Evolutionary conservation across 345 rosid genomes (phyloP).

Genomic region (Corymbia maculata): DNA sequence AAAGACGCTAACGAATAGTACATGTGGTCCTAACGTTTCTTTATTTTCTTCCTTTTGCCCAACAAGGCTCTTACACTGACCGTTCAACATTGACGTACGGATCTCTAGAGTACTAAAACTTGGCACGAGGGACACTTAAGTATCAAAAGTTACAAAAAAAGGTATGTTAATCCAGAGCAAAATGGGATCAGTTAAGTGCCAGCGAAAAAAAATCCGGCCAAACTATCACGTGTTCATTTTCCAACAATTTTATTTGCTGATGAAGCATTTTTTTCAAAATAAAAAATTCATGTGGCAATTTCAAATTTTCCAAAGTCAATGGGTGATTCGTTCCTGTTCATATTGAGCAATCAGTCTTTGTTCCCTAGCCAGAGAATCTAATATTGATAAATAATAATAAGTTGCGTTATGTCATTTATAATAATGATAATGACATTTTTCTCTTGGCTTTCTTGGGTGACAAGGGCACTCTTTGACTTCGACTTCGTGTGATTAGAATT

Average conservation of each 20-base stretch:
- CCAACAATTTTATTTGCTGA: too few relatives aligned
- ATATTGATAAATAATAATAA: background rate
- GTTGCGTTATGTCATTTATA: background rate
- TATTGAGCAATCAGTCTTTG: background rate
- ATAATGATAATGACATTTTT: background rate
- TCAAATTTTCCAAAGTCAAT: background rate
- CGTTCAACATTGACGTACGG: background rate
- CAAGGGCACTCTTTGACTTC: background rate
- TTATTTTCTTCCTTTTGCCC: background rate
- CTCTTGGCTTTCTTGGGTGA: background rate
- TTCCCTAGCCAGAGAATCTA: background rate
- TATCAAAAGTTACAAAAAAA: too few relatives aligned
- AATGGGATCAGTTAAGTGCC: too few relatives aligned
- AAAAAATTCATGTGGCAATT: too few relatives aligned
- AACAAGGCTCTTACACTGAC: background rate
- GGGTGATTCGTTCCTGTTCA: background rate
- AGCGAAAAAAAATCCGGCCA: too few relatives aligned
- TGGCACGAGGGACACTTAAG: too few relatives aligned
- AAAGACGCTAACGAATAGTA: background rate
- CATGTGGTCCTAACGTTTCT: background rate
- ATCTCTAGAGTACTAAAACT: too few relatives aligned
- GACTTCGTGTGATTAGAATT: background rate
- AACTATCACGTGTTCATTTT: too few relatives aligned
- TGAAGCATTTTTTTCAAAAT: too few relatives aligned
- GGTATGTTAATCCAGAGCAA: too few relatives aligned